Base-by-base conservation (phyloP, 2,329 filamentous ascomycete species). In the Fusarium begoniae region DNA sequence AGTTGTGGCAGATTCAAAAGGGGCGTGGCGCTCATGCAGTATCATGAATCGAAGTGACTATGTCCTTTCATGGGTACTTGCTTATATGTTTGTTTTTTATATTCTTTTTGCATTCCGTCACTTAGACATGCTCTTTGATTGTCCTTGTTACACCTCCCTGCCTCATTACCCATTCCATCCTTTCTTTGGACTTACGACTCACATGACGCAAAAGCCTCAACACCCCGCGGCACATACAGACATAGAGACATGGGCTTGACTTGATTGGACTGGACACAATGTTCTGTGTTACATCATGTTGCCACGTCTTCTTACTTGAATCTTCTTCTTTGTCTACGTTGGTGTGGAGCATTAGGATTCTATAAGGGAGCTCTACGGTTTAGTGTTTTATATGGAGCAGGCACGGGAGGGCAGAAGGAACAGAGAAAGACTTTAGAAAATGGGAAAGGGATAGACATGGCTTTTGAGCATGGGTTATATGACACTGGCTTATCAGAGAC, bases 171-270 rank as follows among this genome's bases (percentile, higher is more conserved):
- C 28, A 30, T 53, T 9, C 35, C 28, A 41, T 55, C 54, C 37
- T 41, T 63, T 63, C 37, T 57, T 69, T 54, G 22, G 57, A 35
- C 18, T 62, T 44, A 72, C 47, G 58, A 68, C 45, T 57, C 66
- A 60, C 41, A 67, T 47, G 35, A 64, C 38, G 58, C 54, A 58
- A 63, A 62, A 72, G 37, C 67, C 32, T 51, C 50, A 55, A 55
- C 38, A 55, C 32, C 40, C 20, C 43, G 30, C 43, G 50, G 48
- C 51, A 61, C 15, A 62, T 54, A 63, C 45, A 69, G 47, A 62
- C 44, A 41, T 50, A 63, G 57, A 69, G 47, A 62, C 40, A 41
- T 50, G 20, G 50, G 48, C 37, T 60, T 20, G 59, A 54, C 26
- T 50, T 24, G 15, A 51, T 35, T n/a, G 18, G 48, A 48, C 41